Conservation (phyloP, 202 grass and related monocot genomes). For the Cymbopogon flexuosus region DNA sequence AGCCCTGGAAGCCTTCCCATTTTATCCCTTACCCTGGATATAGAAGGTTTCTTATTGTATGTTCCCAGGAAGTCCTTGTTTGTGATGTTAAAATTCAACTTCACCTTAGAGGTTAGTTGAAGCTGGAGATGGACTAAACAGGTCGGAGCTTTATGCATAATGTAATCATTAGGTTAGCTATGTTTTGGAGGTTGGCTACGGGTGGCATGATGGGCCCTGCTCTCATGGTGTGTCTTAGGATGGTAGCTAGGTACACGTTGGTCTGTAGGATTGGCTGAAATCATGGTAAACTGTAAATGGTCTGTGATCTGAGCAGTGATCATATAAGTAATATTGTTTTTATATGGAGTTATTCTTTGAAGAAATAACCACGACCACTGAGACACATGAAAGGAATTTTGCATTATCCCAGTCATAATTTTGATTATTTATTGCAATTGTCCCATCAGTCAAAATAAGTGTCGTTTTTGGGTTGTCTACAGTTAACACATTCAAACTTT, state of each 20-base stretch:
- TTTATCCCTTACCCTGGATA: background rate
- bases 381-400: background rate
- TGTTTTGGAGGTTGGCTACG: background rate
- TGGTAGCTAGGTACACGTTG: background rate
- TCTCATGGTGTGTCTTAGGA: background rate
- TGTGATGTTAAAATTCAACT: background rate
- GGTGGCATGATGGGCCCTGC: background rate
- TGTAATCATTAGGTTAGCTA: background rate
- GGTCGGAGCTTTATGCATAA: background rate
- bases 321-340: background rate
- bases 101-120: background rate
- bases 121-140: background rate
- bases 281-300: background rate
- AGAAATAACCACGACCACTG: background rate
- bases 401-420: background rate
- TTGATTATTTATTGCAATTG: background rate
- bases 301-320: background rate
- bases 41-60: background rate
- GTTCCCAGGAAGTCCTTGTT: background rate
- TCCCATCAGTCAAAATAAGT: background rate
- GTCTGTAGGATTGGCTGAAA: background rate
- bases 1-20: background rate
- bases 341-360: background rate
- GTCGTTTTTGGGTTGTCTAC: background rate
- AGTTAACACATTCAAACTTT: too few relatives aligned